Evolutionary conservation across 2,329 filamentous ascomycete genomes (phyloP).

Genomic region (Pezicula neosporulosa): DNA sequence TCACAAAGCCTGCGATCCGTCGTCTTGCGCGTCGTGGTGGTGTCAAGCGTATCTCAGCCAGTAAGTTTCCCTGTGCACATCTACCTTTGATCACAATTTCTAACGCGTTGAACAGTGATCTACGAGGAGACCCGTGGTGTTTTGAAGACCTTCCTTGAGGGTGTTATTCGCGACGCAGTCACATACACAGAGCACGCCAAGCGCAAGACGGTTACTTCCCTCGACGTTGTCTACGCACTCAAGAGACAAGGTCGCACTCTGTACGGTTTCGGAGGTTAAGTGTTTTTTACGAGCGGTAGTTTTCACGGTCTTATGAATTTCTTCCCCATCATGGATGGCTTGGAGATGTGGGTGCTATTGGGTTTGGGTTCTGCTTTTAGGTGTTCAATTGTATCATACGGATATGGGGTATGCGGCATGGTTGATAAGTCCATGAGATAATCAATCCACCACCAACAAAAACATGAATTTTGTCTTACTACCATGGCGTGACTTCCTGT

Average conservation of each 20-base stretch:
- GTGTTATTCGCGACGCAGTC: slow-evolving; percentile 74
- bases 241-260: slow-evolving; percentile 65
- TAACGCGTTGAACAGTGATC: slow-evolving; percentile 53
- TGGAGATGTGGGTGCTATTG: slow-evolving; percentile 6
- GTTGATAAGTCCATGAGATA: slow-evolving; percentile 9
- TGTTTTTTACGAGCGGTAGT: slow-evolving; percentile 2
- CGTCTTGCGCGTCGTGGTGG: slow-evolving; percentile 86
- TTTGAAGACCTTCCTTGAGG: slow-evolving; percentile 76
- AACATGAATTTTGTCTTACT: not conserved
- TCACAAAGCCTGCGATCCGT: slow-evolving; percentile 96
- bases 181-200: slow-evolving; percentile 83
- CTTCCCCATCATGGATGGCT: slow-evolving; percentile 4
- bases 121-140: slow-evolving; percentile 79
- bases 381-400: slow-evolving; percentile 17
- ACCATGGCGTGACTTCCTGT: too few relatives aligned
- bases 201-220: slow-evolving; percentile 68
- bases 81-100: slow-evolving; percentile 47
- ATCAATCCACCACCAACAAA: slow-evolving; percentile 10
- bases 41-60: slow-evolving; percentile 99
- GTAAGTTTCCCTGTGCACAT: slow-evolving; percentile 65
- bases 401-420: slow-evolving; percentile 13
- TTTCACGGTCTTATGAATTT: slow-evolving; percentile 15
- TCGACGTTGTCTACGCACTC: slow-evolving; percentile 62
- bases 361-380: slow-evolving; percentile 10
- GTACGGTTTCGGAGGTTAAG: slow-evolving; percentile 66